Evolutionary conservation across 306 rosid species (phyloP).

Genomic region (Hylodesmum podocarpum): DNA sequence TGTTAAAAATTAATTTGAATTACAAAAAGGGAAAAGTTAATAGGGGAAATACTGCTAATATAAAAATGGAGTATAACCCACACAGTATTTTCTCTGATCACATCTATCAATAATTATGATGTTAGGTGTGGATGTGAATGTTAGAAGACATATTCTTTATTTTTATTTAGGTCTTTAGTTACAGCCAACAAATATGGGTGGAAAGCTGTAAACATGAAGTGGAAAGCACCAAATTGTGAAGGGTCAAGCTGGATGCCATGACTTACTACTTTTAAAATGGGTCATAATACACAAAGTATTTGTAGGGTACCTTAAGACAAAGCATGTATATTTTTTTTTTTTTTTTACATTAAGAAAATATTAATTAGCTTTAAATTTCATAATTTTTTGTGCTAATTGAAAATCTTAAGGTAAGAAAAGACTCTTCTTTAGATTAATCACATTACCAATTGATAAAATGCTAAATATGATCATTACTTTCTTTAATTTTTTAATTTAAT

Average conservation of each 20-base stretch:
- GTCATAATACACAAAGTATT: constrained; percentile 34
- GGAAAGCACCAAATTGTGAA: constrained; percentile 40
- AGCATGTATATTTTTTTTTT: neutral
- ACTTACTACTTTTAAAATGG: constrained; percentile 36
- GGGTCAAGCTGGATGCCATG: constrained; percentile 52
- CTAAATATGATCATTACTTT: neutral
- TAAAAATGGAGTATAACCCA: neutral
- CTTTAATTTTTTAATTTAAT: neutral
- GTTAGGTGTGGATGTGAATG: constrained; percentile 34
- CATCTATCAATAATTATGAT: constrained; percentile 11
- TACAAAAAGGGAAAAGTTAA: neutral
- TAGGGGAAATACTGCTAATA: neutral
- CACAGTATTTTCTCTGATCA: neutral
- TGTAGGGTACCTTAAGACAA: constrained; percentile 38
- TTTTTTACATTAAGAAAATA: neutral
- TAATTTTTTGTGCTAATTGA: no score
- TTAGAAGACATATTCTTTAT: constrained; percentile 16
- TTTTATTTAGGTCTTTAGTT: constrained; percentile 26
- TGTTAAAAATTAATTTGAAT: neutral
- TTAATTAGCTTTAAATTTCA: no score
- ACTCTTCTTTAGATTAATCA: no score
- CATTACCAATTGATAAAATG: neutral
- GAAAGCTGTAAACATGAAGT: constrained; percentile 39
- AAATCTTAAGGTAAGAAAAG: no score
- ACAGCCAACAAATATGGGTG: constrained; percentile 42